Evolutionary conservation across 1,284 basidiomycete species (phyloP).

Genomic region (Amylostereum areolatum): DNA sequence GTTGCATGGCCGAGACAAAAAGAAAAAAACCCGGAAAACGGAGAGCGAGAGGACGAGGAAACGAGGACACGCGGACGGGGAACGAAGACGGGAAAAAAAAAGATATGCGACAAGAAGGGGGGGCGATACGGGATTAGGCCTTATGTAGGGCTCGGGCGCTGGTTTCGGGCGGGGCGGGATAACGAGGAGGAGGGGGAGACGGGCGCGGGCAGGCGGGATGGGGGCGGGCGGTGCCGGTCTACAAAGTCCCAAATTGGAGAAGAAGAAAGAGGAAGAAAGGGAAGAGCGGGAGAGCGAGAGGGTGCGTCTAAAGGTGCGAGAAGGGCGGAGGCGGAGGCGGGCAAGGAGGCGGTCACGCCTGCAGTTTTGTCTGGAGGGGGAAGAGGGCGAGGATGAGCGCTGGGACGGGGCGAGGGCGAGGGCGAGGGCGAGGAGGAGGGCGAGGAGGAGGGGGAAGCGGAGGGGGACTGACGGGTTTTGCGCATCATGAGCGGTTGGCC

Average conservation of each 20-base stretch:
- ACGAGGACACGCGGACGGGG: constrained; percentile 9
- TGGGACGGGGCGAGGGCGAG: constrained; percentile 11
- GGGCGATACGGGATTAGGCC: no score
- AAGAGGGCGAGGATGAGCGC: constrained; percentile 8
- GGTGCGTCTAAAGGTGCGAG: constrained; percentile 6
- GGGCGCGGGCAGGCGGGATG: background rate
- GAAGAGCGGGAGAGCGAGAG: constrained; percentile 1
- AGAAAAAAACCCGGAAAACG: constrained; percentile 12
- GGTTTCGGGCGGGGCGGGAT: no score
- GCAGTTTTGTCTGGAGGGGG: background rate
- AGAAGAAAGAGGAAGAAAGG: constrained; percentile 8
- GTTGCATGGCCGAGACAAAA: constrained; percentile 7
- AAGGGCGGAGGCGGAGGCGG: no score
- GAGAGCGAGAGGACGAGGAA: constrained; percentile 8
- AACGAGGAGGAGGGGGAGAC: background rate
- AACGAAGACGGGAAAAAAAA: constrained; percentile 7
- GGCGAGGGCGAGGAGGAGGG: constrained; percentile 3
- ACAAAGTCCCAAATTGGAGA: constrained; percentile 10
- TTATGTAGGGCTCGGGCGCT: no score
- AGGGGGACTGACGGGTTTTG: constrained; percentile 25
- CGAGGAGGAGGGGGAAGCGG: constrained; percentile 13
- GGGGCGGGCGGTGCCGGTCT: background rate
- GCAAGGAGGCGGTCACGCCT: constrained; percentile 9
- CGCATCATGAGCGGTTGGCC: constrained; percentile 30
- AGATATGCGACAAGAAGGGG: constrained; percentile 5